A percentile compares a stretch with the other conserved stretches of the same genome.
Conservation (phyloP, 1,284 basidiomycete species). For the Phaffia rhodozyma region DNA sequence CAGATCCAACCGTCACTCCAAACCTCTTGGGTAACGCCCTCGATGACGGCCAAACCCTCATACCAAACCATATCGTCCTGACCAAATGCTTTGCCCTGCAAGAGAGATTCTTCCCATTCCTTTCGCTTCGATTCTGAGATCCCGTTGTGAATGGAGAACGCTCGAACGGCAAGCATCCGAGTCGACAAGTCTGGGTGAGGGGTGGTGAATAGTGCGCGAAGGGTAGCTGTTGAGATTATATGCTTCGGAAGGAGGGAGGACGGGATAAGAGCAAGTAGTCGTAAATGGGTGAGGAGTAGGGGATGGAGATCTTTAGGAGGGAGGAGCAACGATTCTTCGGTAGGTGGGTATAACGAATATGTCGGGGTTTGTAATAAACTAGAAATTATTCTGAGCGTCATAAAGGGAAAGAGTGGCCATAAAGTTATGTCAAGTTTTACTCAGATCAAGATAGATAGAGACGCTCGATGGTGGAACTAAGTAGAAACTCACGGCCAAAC, state of each 20-base stretch:
- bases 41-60: conserved; percentile 33
- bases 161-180: conserved; percentile 58
- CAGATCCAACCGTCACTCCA: conserved; percentile 65
- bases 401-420: neutral
- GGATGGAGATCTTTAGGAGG: conserved; percentile 48
- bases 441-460: neutral
- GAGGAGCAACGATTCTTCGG: conserved; percentile 40
- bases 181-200: conserved; percentile 51
- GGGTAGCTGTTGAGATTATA: conserved; percentile 45
- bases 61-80: conserved; percentile 14
- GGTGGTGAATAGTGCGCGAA: conserved; percentile 28
- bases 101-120: conserved; percentile 47
- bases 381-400: conserved; percentile 3
- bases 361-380: conserved; percentile 10
- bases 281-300: conserved; percentile 64
- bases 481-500: conserved; percentile 17
- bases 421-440: neutral
- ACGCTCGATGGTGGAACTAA: neutral
- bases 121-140: conserved; percentile 65
- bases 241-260: conserved; percentile 41
- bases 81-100: conserved; percentile 53
- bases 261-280: conserved; percentile 61
- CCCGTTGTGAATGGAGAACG: conserved; percentile 57
- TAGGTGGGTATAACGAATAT: neutral
- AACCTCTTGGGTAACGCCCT: conserved; percentile 27